Evolutionary conservation across 805 yeast genomes (phyloP).

Genomic region (Wickerhamomyces subpelliculosus): DNA sequence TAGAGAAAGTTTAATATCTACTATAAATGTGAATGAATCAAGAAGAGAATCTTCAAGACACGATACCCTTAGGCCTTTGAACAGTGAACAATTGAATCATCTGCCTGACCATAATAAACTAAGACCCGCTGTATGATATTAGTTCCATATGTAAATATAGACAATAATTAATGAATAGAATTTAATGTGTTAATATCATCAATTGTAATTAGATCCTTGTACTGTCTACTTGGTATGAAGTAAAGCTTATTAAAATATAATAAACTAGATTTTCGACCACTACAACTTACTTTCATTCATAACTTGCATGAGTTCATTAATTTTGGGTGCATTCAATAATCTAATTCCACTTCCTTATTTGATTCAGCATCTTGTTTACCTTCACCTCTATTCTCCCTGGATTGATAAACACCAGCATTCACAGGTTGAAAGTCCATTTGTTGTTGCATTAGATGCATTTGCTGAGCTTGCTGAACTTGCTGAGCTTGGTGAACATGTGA

Average conservation of each 20-base stretch:
- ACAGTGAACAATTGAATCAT: conserved; percentile 8
- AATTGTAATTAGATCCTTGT: too few relatives aligned
- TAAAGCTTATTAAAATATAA: too few relatives aligned
- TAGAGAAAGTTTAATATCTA: conserved; percentile 30
- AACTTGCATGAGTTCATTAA: too few relatives aligned
- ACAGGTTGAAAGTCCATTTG: background rate
- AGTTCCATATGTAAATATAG: background rate
- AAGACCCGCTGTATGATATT: background rate
- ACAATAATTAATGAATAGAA: background rate
- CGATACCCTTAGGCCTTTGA: conserved; percentile 16
- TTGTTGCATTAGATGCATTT: too few relatives aligned
- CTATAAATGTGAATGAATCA: conserved; percentile 15
- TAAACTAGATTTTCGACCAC: too few relatives aligned
- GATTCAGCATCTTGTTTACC: background rate
- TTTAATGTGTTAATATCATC: too few relatives aligned
- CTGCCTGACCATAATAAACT: background rate
- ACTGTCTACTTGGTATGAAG: too few relatives aligned
- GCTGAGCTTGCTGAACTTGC: background rate
- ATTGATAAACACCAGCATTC: background rate
- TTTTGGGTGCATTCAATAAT: too few relatives aligned
- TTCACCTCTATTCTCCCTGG: background rate
- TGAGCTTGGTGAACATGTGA: background rate
- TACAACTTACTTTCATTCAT: too few relatives aligned
- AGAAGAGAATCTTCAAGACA: conserved; percentile 15
- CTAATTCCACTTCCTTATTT: background rate